A percentile compares a stretch with the other conserved stretches of the same genome.
phyloP scores from a whole-genome alignment of 495 filamentous ascomycete genomes.

The Aspergillus cavernicola region DNA sequence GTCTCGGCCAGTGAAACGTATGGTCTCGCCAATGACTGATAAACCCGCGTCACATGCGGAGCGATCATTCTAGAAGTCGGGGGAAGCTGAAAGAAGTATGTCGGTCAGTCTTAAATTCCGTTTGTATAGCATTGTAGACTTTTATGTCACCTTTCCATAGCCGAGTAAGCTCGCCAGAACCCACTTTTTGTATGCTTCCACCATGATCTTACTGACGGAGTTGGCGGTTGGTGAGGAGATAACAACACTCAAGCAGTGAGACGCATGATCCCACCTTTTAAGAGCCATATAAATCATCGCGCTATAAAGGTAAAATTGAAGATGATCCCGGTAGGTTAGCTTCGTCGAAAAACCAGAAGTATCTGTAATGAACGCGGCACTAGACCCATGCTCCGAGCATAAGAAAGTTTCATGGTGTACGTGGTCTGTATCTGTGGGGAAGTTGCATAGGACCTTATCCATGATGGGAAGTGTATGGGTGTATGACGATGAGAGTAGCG shows the following conservation, averaged over 20 bases:
- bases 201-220: slow-evolving; percentile 68
- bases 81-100: slow-evolving; percentile 25
- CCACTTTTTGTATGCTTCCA: slow-evolving; percentile 94
- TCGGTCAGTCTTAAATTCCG: slow-evolving; percentile 15
- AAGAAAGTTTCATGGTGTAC: slow-evolving; percentile 21
- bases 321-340: slow-evolving; percentile 54
- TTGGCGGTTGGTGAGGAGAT: slow-evolving; percentile 59
- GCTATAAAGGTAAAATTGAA: slow-evolving; percentile 76
- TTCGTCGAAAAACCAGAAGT: slow-evolving; percentile 54
- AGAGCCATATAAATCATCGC: slow-evolving; percentile 74
- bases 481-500: slow-evolving; percentile 53
- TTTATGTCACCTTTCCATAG: slow-evolving; percentile 59
- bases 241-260: slow-evolving; percentile 64
- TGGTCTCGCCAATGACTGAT: slow-evolving; percentile 58
- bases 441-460: slow-evolving; percentile 63
- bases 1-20: slow-evolving; percentile 66
- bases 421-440: slow-evolving; percentile 46
- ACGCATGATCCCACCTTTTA: slow-evolving; percentile 68
- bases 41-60: slow-evolving; percentile 50
- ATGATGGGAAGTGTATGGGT: slow-evolving; percentile 58
- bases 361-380: slow-evolving; percentile 51
- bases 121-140: not conserved
- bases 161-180: slow-evolving; percentile 71
- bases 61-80: slow-evolving; percentile 44
- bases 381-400: slow-evolving; percentile 30